Evolutionary conservation across 2,329 filamentous ascomycete species (phyloP).

Genomic region (Rutstroemia sp.): DNA sequence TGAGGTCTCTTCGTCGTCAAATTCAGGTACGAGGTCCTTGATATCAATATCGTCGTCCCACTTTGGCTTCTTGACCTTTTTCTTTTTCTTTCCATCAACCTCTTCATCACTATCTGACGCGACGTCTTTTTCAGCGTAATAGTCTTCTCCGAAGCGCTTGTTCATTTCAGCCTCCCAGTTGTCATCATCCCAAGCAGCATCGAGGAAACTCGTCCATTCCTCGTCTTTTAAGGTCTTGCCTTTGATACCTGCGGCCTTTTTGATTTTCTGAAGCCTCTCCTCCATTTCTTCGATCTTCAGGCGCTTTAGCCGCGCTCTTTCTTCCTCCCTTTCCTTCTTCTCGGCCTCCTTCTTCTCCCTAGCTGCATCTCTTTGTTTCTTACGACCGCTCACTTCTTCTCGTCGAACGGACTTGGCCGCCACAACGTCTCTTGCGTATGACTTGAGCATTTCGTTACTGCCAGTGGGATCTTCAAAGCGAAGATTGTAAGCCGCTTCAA

Average conservation of each 20-base stretch:
- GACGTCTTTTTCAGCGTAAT: constrained; percentile 67
- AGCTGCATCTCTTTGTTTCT: constrained; percentile 72
- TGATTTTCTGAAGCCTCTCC: constrained; percentile 79
- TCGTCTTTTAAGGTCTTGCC: constrained; percentile 63
- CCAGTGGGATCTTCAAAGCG: constrained; percentile 89
- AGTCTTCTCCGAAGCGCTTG: constrained; percentile 79
- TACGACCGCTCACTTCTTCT: constrained; percentile 70
- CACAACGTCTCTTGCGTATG: constrained; percentile 81
- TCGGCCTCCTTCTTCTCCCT: constrained; percentile 70
- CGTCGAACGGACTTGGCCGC: constrained; percentile 77
- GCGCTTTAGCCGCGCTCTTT: constrained; percentile 76
- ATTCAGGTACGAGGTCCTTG: constrained; percentile 82
- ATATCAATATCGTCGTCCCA: constrained; percentile 99
- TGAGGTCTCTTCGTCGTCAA: constrained; percentile 52
- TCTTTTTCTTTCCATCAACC: constrained; percentile 41
- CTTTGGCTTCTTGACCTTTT: constrained; percentile 68
- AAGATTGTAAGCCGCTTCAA: constrained; percentile 90
- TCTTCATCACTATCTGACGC: constrained; percentile 55
- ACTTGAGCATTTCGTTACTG: constrained; percentile 79
- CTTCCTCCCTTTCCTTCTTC: constrained; percentile 67
- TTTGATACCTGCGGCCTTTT: constrained; percentile 74
- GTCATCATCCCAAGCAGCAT: constrained; percentile 82
- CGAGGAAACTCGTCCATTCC: constrained; percentile 77
- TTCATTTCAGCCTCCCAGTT: constrained; percentile 89
- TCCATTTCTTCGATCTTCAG: constrained; percentile 89